Percentiles rank a stretch among this genome's conserved stretches.
These are phyloP conservation scores for Cryphonectria naterciae DNA, from an alignment of 2,329 filamentous ascomycete genomes.

Conservation along the genomic window DNA sequence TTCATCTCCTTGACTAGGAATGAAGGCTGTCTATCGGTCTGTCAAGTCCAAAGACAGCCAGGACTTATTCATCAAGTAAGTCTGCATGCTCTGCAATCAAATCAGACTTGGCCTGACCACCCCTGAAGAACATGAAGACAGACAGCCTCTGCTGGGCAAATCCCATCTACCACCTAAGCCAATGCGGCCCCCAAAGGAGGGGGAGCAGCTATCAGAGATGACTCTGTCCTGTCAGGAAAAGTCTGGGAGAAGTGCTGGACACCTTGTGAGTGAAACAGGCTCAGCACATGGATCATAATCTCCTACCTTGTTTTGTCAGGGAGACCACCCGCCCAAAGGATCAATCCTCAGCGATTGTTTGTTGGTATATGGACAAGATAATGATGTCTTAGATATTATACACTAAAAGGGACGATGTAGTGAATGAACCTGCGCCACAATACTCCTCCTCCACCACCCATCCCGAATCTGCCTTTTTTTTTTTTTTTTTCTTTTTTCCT, in stretches of 20 bases:
- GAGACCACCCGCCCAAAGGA: no score
- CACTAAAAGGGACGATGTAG: neutral
- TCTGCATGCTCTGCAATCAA: neutral
- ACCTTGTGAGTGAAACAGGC: neutral
- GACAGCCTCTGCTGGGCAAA: neutral
- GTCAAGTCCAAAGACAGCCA: neutral
- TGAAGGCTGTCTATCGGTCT: neutral
- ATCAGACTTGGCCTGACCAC: neutral
- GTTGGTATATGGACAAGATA: neutral
- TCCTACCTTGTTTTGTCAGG: neutral
- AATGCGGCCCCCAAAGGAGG: neutral
- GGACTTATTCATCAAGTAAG: neutral
- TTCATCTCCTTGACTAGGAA: neutral
- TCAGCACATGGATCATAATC: neutral
- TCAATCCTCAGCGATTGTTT: neutral
- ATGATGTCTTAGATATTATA: neutral
- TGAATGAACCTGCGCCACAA: neutral
- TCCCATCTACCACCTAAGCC: neutral
- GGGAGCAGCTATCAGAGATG: neutral
- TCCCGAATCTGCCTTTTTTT: neutral
- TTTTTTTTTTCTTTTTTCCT: no score
- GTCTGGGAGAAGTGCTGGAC: neutral
- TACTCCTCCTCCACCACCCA: neutral
- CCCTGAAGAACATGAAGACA: neutral
- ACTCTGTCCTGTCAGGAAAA: neutral